Evolutionary conservation across 371 early-diverging fungal genomes (phyloP), one percentile per base, ranked within the genome.

Genomic region (Thermomucor indicae-seudaticae): DNA sequence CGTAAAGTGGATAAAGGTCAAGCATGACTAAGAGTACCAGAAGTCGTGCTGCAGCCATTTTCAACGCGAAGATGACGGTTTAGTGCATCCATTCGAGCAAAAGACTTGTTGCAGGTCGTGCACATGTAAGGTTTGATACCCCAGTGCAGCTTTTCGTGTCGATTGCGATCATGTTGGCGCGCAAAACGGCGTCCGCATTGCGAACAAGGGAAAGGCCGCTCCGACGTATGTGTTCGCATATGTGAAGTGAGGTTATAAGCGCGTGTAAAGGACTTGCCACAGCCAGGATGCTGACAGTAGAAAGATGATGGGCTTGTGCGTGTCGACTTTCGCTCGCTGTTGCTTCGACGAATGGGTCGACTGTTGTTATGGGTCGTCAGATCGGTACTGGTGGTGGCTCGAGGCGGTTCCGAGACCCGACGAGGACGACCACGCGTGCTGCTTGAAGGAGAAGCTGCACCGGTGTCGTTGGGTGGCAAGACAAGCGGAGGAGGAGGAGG

Each of bases 231-330:
- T 1, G 86, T 83, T 25, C 79, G 67, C 51, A 73, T 67, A 37
- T 88, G 89, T 12, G 85, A 83, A 44, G 71, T 81, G 17, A 85
- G 67, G 55, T 85, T 86, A 49, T 82, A 85, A 19, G 68, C 72
- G 12, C 84, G 68, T 12, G 84, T 70, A 51, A 86, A 88, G 12
- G 71, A 68, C 58, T 80, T 80, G 32, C 61, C 69, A 61, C 88
- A 88, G 10, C 78, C 83, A 1, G 75, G 77, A 42, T 53, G 46
- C 14, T 53, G 55, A 23, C 60, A 60, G n/a, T n/a, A n/a, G n/a
- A n/a, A n/a, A n/a, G n/a, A n/a, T n/a, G n/a, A n/a, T n/a, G n/a
- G n/a, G n/a, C n/a, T n/a, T n/a, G n/a, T n/a, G n/a, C n/a, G n/a
- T n/a, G n/a, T n/a, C n/a, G n/a, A n/a, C n/a, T n/a, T n/a, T n/a